Evolutionary conservation across 108 stramenopile species (phyloP).

Genomic region (Poteriospumella lacustris): DNA sequence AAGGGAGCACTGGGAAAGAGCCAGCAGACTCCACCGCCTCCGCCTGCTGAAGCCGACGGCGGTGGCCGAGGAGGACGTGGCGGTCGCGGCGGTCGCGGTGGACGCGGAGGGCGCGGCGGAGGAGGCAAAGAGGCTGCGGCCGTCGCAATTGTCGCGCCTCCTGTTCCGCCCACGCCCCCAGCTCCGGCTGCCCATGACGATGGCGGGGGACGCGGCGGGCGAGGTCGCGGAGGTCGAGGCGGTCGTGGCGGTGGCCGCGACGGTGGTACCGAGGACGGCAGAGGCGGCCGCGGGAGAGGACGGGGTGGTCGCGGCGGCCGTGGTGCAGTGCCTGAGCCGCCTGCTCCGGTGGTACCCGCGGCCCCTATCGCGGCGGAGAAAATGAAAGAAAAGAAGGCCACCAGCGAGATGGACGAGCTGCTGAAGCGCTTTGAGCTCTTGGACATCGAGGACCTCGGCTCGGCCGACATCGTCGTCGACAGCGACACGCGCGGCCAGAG

Average conservation of each 20-base stretch:
- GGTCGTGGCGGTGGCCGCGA: not conserved
- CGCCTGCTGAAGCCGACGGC: not conserved
- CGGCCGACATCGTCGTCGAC: too few relatives aligned
- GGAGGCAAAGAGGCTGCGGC: slow-evolving; percentile 13
- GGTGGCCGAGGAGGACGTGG: not conserved
- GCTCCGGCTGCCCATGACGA: not conserved
- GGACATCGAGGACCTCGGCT: too few relatives aligned
- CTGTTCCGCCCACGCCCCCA: not conserved
- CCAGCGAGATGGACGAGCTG: too few relatives aligned
- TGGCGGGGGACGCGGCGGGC: not conserved
- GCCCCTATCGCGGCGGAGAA: too few relatives aligned
- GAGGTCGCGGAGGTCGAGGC: not conserved
- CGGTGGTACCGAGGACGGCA: not conserved
- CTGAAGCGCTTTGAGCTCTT: too few relatives aligned
- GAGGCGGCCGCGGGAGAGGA: not conserved
- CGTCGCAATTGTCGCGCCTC: not conserved
- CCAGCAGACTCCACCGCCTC: not conserved
- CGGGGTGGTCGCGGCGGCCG: not conserved
- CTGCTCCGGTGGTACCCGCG: not conserved
- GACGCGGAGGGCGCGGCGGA: not conserved
- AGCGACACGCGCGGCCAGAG: too few relatives aligned
- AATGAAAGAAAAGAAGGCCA: too few relatives aligned
- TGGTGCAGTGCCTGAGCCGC: not conserved
- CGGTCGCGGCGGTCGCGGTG: not conserved
- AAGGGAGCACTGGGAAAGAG: not conserved